These are phyloP conservation scores for Fusarium neocosmosporiellum DNA, from an alignment of 2,329 filamentous ascomycete species.

Conservation along the genomic window DNA sequence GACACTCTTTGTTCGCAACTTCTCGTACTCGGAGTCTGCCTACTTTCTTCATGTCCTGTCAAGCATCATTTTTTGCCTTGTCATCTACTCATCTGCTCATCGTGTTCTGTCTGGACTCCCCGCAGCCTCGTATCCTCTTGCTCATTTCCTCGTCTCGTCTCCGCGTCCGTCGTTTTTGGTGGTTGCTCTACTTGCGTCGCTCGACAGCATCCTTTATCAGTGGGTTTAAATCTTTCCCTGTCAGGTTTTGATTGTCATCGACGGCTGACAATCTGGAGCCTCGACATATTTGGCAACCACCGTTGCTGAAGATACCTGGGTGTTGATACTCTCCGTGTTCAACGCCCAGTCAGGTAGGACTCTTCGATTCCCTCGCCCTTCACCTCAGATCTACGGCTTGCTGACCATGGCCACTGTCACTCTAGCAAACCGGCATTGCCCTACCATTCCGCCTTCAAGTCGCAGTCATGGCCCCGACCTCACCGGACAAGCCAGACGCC, in stretches of 20 bases:
- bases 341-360: not conserved
- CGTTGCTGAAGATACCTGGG: not conserved
- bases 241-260: not conserved
- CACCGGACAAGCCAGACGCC: not conserved
- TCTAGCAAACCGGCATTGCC: not conserved
- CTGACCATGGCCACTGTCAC: not conserved
- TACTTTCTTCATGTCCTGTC: not conserved
- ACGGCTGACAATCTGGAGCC: not conserved
- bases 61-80: not conserved
- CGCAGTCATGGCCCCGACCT: not conserved
- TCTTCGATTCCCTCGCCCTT: not conserved
- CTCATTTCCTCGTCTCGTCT: not conserved
- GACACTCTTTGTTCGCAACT: not conserved
- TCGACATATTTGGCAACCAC: not conserved
- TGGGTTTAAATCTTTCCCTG: not conserved
- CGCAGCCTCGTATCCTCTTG: not conserved
- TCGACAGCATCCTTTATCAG: not conserved
- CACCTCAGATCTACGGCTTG: not conserved
- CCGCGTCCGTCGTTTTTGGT: not conserved
- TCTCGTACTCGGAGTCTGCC: not conserved
- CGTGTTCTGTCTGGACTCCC: not conserved
- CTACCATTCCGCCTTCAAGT: not conserved
- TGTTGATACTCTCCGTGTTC: not conserved
- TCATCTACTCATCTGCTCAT: not conserved
- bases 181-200: not conserved